Percentiles rank a stretch among this genome's conserved stretches.
Conservation (phyloP, 2,329 filamentous ascomycete genomes). For the Alternaria sp. region DNA sequence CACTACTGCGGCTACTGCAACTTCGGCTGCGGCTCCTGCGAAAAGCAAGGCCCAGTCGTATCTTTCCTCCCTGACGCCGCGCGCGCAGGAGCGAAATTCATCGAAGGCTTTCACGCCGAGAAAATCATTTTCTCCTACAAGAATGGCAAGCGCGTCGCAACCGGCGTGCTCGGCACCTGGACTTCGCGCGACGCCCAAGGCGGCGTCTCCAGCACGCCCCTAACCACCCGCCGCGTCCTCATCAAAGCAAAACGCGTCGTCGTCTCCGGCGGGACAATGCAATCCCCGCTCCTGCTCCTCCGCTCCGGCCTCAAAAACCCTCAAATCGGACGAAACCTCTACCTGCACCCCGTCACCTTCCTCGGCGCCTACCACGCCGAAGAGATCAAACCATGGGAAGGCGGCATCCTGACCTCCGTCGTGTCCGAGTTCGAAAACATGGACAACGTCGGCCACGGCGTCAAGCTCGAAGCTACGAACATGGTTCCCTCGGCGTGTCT, state of each 20-base stretch:
- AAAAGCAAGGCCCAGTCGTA: slow-evolving; percentile 80
- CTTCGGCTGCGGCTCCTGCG: slow-evolving; percentile 65
- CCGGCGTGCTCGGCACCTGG: slow-evolving; percentile 78
- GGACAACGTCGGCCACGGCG: slow-evolving; percentile 79
- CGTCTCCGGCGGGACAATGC: slow-evolving; percentile 76
- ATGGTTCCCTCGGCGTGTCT: slow-evolving; percentile 76
- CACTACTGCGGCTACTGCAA: slow-evolving; percentile 75
- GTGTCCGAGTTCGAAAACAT: slow-evolving; percentile 80
- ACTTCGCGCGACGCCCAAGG: slow-evolving; percentile 70
- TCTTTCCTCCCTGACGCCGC: slow-evolving; percentile 82
- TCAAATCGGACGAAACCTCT: slow-evolving; percentile 81
- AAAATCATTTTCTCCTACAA: slow-evolving; percentile 70
- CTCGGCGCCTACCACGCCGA: slow-evolving; percentile 70
- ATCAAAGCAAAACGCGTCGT: slow-evolving; percentile 83
- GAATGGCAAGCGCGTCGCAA: slow-evolving; percentile 63
- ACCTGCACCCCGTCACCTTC: slow-evolving; percentile 75
- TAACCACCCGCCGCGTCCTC: slow-evolving; percentile 65
- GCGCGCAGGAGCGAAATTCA: slow-evolving; percentile 76
- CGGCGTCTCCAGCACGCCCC: slow-evolving; percentile 60
- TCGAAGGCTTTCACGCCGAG: slow-evolving; percentile 80
- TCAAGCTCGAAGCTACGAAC: slow-evolving; percentile 77
- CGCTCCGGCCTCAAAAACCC: slow-evolving; percentile 81
- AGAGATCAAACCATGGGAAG: slow-evolving; percentile 68
- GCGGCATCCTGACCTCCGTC: slow-evolving; percentile 79
- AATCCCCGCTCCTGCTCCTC: slow-evolving; percentile 76